These are phyloP conservation scores for Arthrobotrys megalospora DNA, from an alignment of 2,329 filamentous ascomycete genomes.

Conservation along the genomic window DNA sequence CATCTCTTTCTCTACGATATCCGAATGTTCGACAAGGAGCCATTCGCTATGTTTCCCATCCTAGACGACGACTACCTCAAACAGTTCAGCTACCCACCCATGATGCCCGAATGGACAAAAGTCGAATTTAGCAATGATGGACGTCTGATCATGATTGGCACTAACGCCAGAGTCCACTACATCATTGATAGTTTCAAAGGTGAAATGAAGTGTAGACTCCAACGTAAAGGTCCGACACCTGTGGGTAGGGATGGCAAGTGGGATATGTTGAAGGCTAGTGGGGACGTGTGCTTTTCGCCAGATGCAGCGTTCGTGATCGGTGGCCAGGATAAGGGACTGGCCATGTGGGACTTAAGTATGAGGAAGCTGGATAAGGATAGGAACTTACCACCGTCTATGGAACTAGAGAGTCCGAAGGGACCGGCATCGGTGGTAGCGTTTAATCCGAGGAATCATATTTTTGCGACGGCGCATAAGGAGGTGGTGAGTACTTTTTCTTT, in stretches of 20 bases:
- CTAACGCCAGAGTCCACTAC: slow-evolving; percentile 87
- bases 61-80: slow-evolving; percentile 70
- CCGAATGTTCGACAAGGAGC: slow-evolving; percentile 91
- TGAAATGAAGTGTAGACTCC: slow-evolving; percentile 75
- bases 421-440: slow-evolving; percentile 84
- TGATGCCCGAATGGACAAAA: slow-evolving; percentile 80
- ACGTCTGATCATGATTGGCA: slow-evolving; percentile 86
- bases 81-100: slow-evolving; percentile 65
- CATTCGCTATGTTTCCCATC: slow-evolving; percentile 89
- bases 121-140: slow-evolving; percentile 98
- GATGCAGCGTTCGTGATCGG: slow-evolving; percentile 91
- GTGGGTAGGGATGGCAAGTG: slow-evolving; percentile 64
- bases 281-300: slow-evolving; percentile 89
- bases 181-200: slow-evolving; percentile 94
- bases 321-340: slow-evolving; percentile 75
- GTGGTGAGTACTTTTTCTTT: slow-evolving; percentile 70
- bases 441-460: slow-evolving; percentile 91
- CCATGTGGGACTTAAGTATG: slow-evolving; percentile 85
- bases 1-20: slow-evolving; percentile 91
- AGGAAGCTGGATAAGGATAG: slow-evolving; percentile 73
- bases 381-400: slow-evolving; percentile 75
- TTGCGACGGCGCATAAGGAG: slow-evolving; percentile 90
- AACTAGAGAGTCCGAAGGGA: slow-evolving; percentile 71
- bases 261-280: slow-evolving; percentile 73
- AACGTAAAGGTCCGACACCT: slow-evolving; percentile 69